Evolutionary conservation across 805 yeast genomes (phyloP), one percentile per base, ranked within the genome.

Genomic region (Saccharomycopsis olivae): DNA sequence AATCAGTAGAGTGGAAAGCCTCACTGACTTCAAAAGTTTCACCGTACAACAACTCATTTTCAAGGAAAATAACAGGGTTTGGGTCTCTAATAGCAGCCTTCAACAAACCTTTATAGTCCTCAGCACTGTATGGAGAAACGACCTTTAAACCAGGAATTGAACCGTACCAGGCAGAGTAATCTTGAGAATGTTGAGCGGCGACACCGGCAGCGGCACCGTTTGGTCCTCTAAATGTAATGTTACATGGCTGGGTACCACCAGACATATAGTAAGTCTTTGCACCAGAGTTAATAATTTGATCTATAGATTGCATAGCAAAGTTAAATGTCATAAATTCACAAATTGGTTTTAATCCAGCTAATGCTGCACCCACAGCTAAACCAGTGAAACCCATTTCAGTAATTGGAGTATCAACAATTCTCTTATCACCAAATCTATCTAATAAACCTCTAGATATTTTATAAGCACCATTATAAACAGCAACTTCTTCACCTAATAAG

Each of bases 171-270:
- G 96, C 87, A 41, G 95, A 73, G 64, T 77, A 92, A 68, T 87
- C 94, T 69, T 92, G 99, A 20, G 98, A 92, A 69, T 92, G 99
- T 68, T 92, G 99, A 44, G 99, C 99, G 54, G 76, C 99, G 53
- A 92, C 98, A 75, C 97, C 97, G 36, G 96, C 96, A 53, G 98
- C 96, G 36, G 98, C 96, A 66, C 98, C 99, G 65, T 92, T 92
- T 47, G 99, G 97, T 57, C 99, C 99, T 68, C 99, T 81, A 73
- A 92, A 92, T 40, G 95, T 88, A 58, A 89, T 85, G 66, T 85
- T 88, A 72, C 96, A 88, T 48, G 89, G 89, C 66, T 88, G 96
- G 49, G 78, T 83, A 71, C 99, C 99, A 62, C 99, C 99, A 49
- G 96, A 85, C 99, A 92, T 92, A 71, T 92, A 92, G 65, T 78